Conservation (phyloP, 192 early-diverging fungal species). For the Backusella morwellensis region DNA sequence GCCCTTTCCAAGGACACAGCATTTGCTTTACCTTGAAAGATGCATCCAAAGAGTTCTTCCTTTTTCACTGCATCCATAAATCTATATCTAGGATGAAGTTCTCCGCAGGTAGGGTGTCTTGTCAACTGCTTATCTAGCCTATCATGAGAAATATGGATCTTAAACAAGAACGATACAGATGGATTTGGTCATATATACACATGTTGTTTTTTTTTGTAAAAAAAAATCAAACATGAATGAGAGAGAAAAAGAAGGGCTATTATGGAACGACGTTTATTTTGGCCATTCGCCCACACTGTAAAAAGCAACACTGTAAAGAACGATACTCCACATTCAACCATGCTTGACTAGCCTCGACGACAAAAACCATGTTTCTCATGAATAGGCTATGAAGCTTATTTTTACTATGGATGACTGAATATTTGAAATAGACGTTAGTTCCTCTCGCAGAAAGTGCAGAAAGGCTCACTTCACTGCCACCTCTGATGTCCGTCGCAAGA, state of each 20-base stretch:
- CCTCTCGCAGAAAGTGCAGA: conserved; percentile 88
- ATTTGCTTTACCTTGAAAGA: conserved; percentile 7
- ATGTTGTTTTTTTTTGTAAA: no score
- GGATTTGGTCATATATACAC: neutral
- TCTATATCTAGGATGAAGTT: conserved; percentile 22
- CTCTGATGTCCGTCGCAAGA: conserved; percentile 83
- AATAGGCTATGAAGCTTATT: neutral
- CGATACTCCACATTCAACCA: neutral
- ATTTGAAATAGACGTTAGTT: conserved; percentile 68
- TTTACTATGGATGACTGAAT: neutral
- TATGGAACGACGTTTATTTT: neutral
- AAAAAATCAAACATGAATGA: neutral
- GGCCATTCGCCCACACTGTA: neutral
- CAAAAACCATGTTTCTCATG: neutral
- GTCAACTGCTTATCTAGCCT: neutral
- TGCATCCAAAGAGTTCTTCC: conserved; percentile 19
- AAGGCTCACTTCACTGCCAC: conserved; percentile 99
- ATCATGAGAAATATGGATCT: neutral
- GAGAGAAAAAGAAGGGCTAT: neutral
- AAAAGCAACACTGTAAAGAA: neutral
- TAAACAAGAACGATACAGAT: neutral
- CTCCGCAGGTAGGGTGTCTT: conserved; percentile 17
- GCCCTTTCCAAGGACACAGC: neutral
- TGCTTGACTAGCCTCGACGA: neutral
- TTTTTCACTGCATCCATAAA: conserved; percentile 26